Evolutionary conservation across 129 eudicot genomes (phyloP).

Genomic region (Pulicaria dysenterica): DNA sequence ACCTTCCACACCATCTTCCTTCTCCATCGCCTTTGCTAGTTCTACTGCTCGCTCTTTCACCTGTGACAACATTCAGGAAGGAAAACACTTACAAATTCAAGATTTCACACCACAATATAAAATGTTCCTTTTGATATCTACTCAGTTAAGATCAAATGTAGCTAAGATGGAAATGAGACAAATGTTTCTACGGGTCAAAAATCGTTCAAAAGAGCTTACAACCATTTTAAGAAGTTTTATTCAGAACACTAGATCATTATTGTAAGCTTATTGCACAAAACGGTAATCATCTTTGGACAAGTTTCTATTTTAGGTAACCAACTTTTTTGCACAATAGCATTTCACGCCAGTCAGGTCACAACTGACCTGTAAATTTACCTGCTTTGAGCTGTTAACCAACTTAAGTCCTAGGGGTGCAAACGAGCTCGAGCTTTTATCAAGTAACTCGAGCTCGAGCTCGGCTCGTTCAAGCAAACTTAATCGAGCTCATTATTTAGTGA

Average conservation of each 20-base stretch:
- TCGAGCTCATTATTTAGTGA: too few species aligned
- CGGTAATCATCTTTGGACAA: not conserved
- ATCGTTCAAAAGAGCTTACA: not conserved
- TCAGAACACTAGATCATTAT: not conserved
- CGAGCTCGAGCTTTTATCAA: too few species aligned
- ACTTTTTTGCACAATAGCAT: not conserved
- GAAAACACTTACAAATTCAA: too few species aligned
- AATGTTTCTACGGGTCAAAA: not conserved
- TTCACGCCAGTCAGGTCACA: not conserved
- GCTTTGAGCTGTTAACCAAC: not conserved
- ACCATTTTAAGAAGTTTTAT: not conserved
- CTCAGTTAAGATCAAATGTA: not conserved
- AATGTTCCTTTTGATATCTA: not conserved
- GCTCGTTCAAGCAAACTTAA: too few species aligned
- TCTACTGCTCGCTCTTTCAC: slow-evolving; percentile 82
- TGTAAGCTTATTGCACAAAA: not conserved
- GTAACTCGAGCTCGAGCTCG: too few species aligned
- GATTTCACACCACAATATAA: not conserved
- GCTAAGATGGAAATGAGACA: not conserved
- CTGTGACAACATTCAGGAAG: slow-evolving; percentile 35
- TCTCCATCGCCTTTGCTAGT: slow-evolving; percentile 89
- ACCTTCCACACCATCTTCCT: slow-evolving; percentile 92
- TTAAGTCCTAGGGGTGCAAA: too few species aligned
- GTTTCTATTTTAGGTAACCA: not conserved
- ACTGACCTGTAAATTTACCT: not conserved